Base-by-base conservation (phyloP, 2,329 filamentous ascomycete species). In the Microthyrium microscopicum region DNA sequence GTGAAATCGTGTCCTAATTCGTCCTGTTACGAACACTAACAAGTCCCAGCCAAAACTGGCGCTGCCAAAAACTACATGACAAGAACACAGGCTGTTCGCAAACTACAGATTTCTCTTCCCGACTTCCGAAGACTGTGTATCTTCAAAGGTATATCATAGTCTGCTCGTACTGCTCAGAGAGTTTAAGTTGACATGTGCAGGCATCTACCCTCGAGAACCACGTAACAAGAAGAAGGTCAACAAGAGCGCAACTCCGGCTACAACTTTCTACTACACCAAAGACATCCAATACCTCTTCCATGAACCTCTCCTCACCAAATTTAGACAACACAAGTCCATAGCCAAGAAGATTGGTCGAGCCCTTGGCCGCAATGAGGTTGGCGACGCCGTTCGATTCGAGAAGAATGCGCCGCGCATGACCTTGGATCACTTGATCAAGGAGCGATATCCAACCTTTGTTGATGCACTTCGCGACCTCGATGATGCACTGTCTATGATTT, bases 81-180 rank as follows among this genome's bases (percentile, higher is more conserved):
- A 37, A 73, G 89, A 56, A 94, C 87, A 26, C 84, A 94, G 64
- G 89, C 89, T 29, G 83, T 98, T 48, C 83, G 85, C 58, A 98
- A 95, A 64, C 76, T 98, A 41, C 89, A 98, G 61, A 80, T 98
- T 58, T 93, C 81, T 50, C 73, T 98, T 36, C 84, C 85, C 45
- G 89, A 98, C 61, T 98, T 98, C 62, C 77, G 89, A 61, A 79
- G 92, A 62, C 70, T 98, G 54, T 98, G 89, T 64, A 98, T 98
- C 57, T 98, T 93, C 77, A 95, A 95, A 66, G 89, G 70, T 66
- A 50, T 11, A 40, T 20, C n/a, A 8, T 12, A 27, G 11, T 5
- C 7, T 2, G 13, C 16, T 28, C 9, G n/a, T 13, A n/a, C 7
- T 17, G 9, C 4, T 29, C n/a, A 21, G 12, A 28, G 26, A 6